These are phyloP conservation scores for Trichoderma sp. DNA, from an alignment of 2,329 filamentous ascomycete species.

Conservation along the genomic window DNA sequence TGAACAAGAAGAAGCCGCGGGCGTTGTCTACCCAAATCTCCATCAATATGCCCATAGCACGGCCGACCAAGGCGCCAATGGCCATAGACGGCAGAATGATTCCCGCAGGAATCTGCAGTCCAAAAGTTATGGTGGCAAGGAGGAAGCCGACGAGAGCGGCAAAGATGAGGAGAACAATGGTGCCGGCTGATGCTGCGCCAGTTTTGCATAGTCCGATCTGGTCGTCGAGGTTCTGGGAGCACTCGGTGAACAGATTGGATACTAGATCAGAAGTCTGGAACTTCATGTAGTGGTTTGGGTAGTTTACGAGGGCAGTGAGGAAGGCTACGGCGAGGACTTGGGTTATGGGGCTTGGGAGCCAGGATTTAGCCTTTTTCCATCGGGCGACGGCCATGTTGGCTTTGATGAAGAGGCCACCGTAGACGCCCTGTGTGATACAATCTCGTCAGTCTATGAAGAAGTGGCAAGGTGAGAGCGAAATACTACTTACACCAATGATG, in stretches of 20 bases:
- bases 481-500: constrained; percentile 63
- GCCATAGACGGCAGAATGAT: constrained; percentile 96
- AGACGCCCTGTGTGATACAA: constrained; percentile 62
- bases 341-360: constrained; percentile 68
- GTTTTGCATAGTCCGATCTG: constrained; percentile 87
- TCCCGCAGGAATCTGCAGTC: constrained; percentile 88
- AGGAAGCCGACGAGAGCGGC: constrained; percentile 82
- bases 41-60: constrained; percentile 84
- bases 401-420: constrained; percentile 92
- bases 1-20: constrained; percentile 74
- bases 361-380: constrained; percentile 68
- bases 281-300: constrained; percentile 94
- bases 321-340: constrained; percentile 80
- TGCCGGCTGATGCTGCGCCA: constrained; percentile 75
- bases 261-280: constrained; percentile 89
- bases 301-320: constrained; percentile 86
- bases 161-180: constrained; percentile 77
- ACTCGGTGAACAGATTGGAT: constrained; percentile 88
- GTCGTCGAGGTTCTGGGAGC: constrained; percentile 76
- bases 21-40: constrained; percentile 82
- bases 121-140: constrained; percentile 85
- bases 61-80: constrained; percentile 85
- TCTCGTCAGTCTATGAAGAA: not conserved
- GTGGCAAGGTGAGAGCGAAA: not conserved
- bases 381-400: constrained; percentile 82